These are phyloP conservation scores for Casuarina glauca DNA, from an alignment of 306 rosid species.

Conservation along the genomic window DNA sequence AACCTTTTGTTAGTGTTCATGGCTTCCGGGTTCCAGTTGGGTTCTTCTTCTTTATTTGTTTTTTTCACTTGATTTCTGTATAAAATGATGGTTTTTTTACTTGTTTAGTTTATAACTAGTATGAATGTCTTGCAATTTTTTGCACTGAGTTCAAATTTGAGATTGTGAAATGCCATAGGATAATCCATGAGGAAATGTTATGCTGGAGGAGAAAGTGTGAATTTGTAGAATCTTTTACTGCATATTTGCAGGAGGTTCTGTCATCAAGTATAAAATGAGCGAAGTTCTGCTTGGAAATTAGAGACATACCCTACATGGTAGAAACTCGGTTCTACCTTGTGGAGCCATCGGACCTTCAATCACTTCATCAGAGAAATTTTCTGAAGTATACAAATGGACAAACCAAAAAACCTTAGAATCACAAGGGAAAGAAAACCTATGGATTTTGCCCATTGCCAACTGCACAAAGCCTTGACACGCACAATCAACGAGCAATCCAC, in stretches of 20 bases:
- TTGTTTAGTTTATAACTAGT: background rate
- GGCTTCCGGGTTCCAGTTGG: slow-evolving; percentile 28
- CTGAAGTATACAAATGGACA: no score
- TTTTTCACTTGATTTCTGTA: background rate
- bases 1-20: slow-evolving; percentile 42
- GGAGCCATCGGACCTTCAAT: no score
- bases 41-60: slow-evolving; percentile 19
- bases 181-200: background rate
- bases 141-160: slow-evolving; percentile 8
- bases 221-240: background rate
- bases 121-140: background rate
- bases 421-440: no score
- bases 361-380: no score
- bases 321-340: background rate
- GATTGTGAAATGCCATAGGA: background rate
- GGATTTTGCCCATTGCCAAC: no score
- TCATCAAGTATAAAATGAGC: background rate
- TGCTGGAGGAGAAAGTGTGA: background rate
- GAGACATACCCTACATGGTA: background rate
- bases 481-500: no score
- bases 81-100: background rate
- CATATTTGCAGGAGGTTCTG: background rate
- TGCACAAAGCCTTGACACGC: no score
- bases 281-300: background rate
- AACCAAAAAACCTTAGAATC: no score